Base-by-base conservation (phyloP, 352 stramenopile genomes). In the Globisporangium nagaii region DNA sequence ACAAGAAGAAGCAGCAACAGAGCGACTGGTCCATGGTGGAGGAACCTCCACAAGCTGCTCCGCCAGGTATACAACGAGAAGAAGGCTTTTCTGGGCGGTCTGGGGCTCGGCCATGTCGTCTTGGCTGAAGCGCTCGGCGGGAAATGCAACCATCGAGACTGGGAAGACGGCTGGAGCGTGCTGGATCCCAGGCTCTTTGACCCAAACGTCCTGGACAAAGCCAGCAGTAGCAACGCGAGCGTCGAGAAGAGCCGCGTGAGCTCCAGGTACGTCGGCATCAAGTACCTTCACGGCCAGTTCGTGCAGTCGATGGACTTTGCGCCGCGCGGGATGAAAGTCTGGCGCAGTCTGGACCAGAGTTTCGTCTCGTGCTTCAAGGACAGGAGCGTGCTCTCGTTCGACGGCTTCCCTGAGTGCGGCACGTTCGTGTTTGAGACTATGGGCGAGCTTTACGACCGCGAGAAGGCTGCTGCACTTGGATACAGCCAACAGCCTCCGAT, bases 41-140 rank as follows among this genome's bases (percentile, higher is more conserved):
- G 64, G 30, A 71, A 63, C 19, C 59, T 78, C 24, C 24, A 65
- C 6, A 41, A 56, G 15, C 30, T 74, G 15, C 43, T 78, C 10
- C 65, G 66, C 7, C 48, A 62, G 19, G 53, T 78, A 2, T 59
- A 74, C 49, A 32, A 6, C 11, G 34, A 60, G 12, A 68, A 65
- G 43, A 56, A 51, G 17, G 62, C 60, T 0, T 15, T 60, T 1
- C 24, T 78, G 0, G 53, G 62, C 9, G 69, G 53, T 0, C 41
- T 78, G 12, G 69, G 68, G 2, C 54, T 78, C 9, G 69, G 69
- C 0, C 69, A 78, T 35, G 62, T 78, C 24, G 25, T 68, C 6
- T 20, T 68, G 9, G 60, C 56, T 11, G 60, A 68, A 25, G 55
- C 60, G 0, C 50, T 68, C 10, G 60, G 56, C 3, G 60, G 20